A percentile compares a stretch with the other conserved stretches of the same genome.
Conservation (phyloP, 73 alveolate species). For the Symbiodinium natans region DNA sequence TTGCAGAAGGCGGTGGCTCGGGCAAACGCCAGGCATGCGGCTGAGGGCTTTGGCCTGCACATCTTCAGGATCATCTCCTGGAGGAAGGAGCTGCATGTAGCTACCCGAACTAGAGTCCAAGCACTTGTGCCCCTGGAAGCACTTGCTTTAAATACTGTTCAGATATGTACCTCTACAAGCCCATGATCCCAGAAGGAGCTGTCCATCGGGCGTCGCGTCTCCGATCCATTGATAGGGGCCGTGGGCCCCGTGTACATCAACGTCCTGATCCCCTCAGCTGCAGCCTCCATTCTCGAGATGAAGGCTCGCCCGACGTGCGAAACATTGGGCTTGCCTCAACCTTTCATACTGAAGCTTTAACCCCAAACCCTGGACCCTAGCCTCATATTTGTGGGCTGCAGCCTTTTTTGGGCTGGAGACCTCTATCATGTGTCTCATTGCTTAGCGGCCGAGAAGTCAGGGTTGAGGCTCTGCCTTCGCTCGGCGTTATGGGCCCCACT, state of each 20-base stretch:
- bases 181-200: slow-evolving; percentile 36
- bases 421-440: too few species aligned
- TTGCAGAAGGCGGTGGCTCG: slow-evolving; percentile 36
- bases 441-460: too few species aligned
- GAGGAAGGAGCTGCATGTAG: not conserved
- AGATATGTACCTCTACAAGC: not conserved
- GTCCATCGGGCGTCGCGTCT: slow-evolving; percentile 3
- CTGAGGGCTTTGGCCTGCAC: slow-evolving; percentile 49
- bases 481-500: too few species aligned
- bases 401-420: too few species aligned
- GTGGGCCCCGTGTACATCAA: slow-evolving; percentile 59
- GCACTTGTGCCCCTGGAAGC: not conserved
- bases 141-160: too few species aligned
- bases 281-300: not conserved
- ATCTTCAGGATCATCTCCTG: slow-evolving; percentile 50
- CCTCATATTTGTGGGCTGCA: too few species aligned
- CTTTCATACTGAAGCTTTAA: too few species aligned
- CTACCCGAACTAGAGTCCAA: not conserved
- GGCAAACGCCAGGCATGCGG: slow-evolving; percentile 21
- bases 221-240: slow-evolving; percentile 48
- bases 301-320: not conserved
- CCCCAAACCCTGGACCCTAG: too few species aligned
- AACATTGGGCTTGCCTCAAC: too few species aligned
- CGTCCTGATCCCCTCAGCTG: slow-evolving; percentile 26
- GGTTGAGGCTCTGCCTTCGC: too few species aligned